These are phyloP conservation scores for Thoreauomyces humboldtii DNA, from an alignment of 192 early-diverging fungal species.

Conservation along the genomic window DNA sequence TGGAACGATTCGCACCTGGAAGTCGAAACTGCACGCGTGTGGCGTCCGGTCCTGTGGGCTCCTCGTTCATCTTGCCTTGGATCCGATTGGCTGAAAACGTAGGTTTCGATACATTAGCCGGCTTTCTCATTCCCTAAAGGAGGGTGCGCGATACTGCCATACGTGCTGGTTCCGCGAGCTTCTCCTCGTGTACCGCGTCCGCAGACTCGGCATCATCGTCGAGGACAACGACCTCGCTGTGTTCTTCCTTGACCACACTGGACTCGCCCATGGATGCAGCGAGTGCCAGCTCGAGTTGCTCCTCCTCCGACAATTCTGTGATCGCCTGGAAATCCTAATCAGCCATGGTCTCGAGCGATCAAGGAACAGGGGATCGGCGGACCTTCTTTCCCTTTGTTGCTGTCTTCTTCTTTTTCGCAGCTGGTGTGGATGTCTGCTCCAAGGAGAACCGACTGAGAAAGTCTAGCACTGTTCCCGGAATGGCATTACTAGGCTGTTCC, in stretches of 20 bases:
- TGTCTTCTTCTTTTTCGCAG: slow-evolving; percentile 18
- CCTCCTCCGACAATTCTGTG: slow-evolving; percentile 82
- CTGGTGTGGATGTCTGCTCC: slow-evolving; percentile 32
- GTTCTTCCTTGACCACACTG: slow-evolving; percentile 11
- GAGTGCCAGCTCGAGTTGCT: slow-evolving; percentile 82
- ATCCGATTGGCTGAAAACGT: too few relatives aligned
- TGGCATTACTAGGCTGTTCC: background rate
- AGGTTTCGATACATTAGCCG: too few relatives aligned
- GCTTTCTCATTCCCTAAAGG: too few relatives aligned
- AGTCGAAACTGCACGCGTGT: slow-evolving; percentile 83
- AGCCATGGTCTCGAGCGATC: background rate
- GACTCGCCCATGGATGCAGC: slow-evolving; percentile 62
- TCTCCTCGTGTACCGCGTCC: too few relatives aligned
- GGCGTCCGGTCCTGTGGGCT: slow-evolving; percentile 48
- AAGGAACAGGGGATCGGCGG: too few relatives aligned
- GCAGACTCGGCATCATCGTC: too few relatives aligned
- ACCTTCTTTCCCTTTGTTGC: background rate
- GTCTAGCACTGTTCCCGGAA: background rate
- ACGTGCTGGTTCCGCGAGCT: too few relatives aligned
- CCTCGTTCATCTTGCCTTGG: slow-evolving; percentile 28
- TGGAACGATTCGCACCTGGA: slow-evolving; percentile 49
- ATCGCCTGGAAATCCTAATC: slow-evolving; percentile 34
- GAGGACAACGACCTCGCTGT: background rate
- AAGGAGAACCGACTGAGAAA: slow-evolving; percentile 61
- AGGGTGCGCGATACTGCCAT: too few relatives aligned